Base-by-base conservation (phyloP, 305 asterid genomes). In the Coffea humblotiana region DNA sequence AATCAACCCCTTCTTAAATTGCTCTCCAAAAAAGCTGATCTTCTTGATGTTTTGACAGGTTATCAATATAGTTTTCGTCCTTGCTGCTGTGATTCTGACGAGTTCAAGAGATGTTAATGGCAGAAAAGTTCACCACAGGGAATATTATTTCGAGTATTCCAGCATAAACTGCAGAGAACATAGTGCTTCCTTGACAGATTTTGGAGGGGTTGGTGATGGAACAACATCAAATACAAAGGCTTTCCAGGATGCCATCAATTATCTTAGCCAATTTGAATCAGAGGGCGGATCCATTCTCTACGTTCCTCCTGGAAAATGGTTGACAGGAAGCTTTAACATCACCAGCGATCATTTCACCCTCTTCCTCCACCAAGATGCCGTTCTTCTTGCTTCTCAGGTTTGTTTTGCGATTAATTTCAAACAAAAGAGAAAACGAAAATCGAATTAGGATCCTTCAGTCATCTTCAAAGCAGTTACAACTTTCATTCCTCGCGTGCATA, bases 151-250 rank as follows among this genome's bases (percentile, higher is more conserved):
- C 6, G 91, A 90, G 71, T 92, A 90, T 86, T 63, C 83, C 25
- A 89, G 96, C 60, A 82, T 85, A 66, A 92, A 84, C 71, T 90
- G 98, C 84, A 86, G 98, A 75, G 83, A 81, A 16, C 92, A 92
- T 83, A 80, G 81, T 11, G 97, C 94, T 0, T 86, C 96, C 2
- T 45, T 96, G 78, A 82, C 92, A 18, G 97, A 96, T 29, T 96
- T 94, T 52, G 99, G 98, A 11, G 99, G 97, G 0, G 89, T 96
- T 29, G 98, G 98, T 16, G 98, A 94, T 49, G 99, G 99, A 37
- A 84, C 67, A 37, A 96, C 97, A 61, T 89, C 85, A 77, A 96
- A 96, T 16, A 94, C 97, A 0, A 77, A 78, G 69, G 98, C 94
- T 13, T 94, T 96, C 78, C 86, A 83, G 85, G 79, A 89, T 6